Evolutionary conservation across 2,329 filamentous ascomycete genomes (phyloP).

Genomic region (Capronia americana): DNA sequence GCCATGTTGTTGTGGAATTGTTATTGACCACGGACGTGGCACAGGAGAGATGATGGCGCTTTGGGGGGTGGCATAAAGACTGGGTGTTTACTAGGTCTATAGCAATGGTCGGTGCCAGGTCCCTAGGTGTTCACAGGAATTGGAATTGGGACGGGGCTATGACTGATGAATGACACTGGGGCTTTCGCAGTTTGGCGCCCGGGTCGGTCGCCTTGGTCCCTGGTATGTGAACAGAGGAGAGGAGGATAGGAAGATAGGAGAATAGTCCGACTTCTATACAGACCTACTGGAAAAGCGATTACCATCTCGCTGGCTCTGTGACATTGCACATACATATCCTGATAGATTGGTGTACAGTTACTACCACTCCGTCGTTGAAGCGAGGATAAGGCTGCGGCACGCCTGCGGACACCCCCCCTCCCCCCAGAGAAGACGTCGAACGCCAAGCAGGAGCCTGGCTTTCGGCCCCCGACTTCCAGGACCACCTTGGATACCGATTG

Average conservation of each 20-base stretch:
- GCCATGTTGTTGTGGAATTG: constrained; percentile 90
- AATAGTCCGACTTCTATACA: background rate
- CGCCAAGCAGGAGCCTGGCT: constrained; percentile 6
- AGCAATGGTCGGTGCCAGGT: background rate
- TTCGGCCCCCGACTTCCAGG: constrained; percentile 22
- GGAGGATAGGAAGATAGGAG: background rate
- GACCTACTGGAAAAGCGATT: background rate
- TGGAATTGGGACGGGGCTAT: constrained; percentile 1
- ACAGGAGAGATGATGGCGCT: constrained; percentile 6
- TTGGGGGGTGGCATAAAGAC: background rate
- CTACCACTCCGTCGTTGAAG: too few relatives aligned
- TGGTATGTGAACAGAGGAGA: background rate
- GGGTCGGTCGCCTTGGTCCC: background rate
- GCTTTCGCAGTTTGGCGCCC: background rate
- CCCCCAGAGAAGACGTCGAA: background rate
- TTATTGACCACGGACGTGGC: constrained; percentile 78
- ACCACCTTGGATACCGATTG: background rate
- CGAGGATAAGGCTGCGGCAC: background rate
- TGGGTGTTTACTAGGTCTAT: background rate
- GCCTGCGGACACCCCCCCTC: background rate
- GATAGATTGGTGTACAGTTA: background rate
- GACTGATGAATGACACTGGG: constrained; percentile 8
- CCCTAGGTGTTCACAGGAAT: background rate
- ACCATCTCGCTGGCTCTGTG: background rate
- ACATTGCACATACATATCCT: background rate